Evolutionary conservation across 2,329 filamentous ascomycete species (phyloP), one percentile per base, ranked within the genome.

Genomic region (Penicillium hesseltinei): DNA sequence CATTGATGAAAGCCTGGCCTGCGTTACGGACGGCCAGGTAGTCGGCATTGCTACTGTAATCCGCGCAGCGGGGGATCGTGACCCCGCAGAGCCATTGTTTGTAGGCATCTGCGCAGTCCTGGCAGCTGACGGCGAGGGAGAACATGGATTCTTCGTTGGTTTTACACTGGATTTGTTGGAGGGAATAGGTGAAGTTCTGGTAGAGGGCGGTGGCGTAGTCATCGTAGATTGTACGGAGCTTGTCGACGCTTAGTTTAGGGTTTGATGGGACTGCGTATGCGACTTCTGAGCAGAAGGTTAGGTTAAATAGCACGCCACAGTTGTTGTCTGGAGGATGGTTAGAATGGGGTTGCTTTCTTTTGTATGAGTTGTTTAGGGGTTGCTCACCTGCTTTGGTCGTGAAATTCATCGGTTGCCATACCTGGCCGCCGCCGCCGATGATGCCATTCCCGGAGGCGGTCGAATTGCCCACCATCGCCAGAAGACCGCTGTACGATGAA

Each of bases 21-120:
- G 91, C 82, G 68, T 93, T 94, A 45, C 94, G 88, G 21, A 82
- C 79, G 59, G 87, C 84, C 2, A 91, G 81, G 69, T 78, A 86
- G 2, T 79, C 52, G 15, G 80, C 78, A 2, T 73, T 67, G 48
- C 81, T 84, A 50, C 82, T 84, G 67, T 90, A 94, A 76, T 97
- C 93, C 69, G 91, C 88, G 78, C 94, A 99, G 31, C 92, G 89
- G 1, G 94, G 94, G 60, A 99, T 94, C 17, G 87, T 89, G 29
- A 97, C 92, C 25, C 91, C 89, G 78, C 94, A 99, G 21, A 99
- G 86, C 94, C 94, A 99, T 69, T 87, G 81, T 73, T 95, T 97
- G 82, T 99, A 99, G 9, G 91, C 91, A 0, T 72, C 69, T 17
- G 80, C 84, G 75, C 94, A 99, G 73, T 95, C 84, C 43, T 79